phyloP scores from a whole-genome alignment of 176 grass and related monocot species.

The Oryza nivara region DNA sequence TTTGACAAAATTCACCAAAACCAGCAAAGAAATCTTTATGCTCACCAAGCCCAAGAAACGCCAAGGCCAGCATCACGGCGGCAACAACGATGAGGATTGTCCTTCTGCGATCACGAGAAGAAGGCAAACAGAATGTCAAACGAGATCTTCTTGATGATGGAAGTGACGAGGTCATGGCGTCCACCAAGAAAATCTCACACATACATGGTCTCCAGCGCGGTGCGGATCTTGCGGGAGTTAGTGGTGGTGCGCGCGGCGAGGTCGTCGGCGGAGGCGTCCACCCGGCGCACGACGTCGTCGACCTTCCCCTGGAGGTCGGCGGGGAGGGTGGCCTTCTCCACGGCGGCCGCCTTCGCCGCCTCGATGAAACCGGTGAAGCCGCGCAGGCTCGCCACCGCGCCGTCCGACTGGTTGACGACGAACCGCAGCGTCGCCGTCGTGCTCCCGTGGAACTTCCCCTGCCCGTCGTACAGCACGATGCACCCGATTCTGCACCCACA shows the following conservation, averaged over 20 bases:
- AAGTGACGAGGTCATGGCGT: not conserved
- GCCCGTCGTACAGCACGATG: slow-evolving; percentile 64
- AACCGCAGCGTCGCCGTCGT: slow-evolving; percentile 62
- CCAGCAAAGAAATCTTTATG: not conserved
- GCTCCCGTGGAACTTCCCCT: slow-evolving; percentile 61
- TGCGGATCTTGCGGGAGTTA: slow-evolving; percentile 68
- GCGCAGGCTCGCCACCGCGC: slow-evolving; percentile 57
- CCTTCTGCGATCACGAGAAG: slow-evolving; percentile 46
- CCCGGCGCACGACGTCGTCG: slow-evolving; percentile 43
- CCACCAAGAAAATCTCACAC: not conserved
- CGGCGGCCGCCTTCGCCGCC: slow-evolving; percentile 52
- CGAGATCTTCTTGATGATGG: not conserved
- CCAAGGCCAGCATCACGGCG: slow-evolving; percentile 60
- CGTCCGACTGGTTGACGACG: slow-evolving; percentile 58
- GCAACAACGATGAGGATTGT: slow-evolving; percentile 56
- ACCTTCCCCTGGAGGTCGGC: slow-evolving; percentile 35
- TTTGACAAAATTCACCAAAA: not conserved
- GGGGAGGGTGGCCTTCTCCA: slow-evolving; percentile 32
- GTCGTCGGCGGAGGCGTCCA: slow-evolving; percentile 44
- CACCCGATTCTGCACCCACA: slow-evolving; percentile 56
- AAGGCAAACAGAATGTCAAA: not conserved
- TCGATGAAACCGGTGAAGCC: slow-evolving; percentile 54
- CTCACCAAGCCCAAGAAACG: slow-evolving; percentile 77
- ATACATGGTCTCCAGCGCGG: slow-evolving; percentile 54
- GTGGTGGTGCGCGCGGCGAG: slow-evolving; percentile 50